Evolutionary conservation across 768 basidiomycete species (phyloP), one percentile per base, ranked within the genome.

Genomic region (Lyophyllum shimeji): DNA sequence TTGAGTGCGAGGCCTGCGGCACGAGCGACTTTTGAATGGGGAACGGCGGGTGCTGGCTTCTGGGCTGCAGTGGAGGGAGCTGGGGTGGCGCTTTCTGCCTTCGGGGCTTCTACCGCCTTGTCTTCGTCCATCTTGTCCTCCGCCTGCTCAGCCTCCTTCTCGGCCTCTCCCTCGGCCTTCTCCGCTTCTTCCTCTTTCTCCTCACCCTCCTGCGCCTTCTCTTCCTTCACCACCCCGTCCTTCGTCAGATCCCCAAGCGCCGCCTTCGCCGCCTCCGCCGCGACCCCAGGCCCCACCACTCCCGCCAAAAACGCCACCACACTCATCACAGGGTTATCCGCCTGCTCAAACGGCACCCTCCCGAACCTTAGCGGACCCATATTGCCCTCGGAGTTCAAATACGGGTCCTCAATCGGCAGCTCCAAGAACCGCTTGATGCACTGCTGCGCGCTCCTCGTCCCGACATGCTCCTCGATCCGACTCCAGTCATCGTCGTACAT

Each of bases 401-500:
- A 99, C 15, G 88, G 86, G 64, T 98, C 97, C 70, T 99, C 97
- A 64, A 99, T 99, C 0, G 97, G 97, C 29, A 98, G 74, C 68
- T 93, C 89, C 44, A 99, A 77, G 83, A 99, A 99, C 68, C 94
- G 91, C 63, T 89, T 86, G 63, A 99, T 89, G 68, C 97, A 98
- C 69, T 97, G 93, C 65, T 98, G 95, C 21, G 93, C 88, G 2
- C 88, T 87, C 43, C 96, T 80, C 23, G 94, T 91, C 12, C 89
- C 90, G 46, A 99, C 95, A 67, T 98, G 95, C 62, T 94, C 91
- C 61, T 95, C 89, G 59, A 98, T 86, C 47, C 84, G 82, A 20
- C 85, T 85, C 96, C 96, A 99, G 65, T 98, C 96, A 65, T 98
- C 96, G 61, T 97, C 94, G 69, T 87, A 93, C 93, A 99, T 97